phyloP scores from a whole-genome alignment of 208 protist species.

The Herpetomonas muscarum region DNA sequence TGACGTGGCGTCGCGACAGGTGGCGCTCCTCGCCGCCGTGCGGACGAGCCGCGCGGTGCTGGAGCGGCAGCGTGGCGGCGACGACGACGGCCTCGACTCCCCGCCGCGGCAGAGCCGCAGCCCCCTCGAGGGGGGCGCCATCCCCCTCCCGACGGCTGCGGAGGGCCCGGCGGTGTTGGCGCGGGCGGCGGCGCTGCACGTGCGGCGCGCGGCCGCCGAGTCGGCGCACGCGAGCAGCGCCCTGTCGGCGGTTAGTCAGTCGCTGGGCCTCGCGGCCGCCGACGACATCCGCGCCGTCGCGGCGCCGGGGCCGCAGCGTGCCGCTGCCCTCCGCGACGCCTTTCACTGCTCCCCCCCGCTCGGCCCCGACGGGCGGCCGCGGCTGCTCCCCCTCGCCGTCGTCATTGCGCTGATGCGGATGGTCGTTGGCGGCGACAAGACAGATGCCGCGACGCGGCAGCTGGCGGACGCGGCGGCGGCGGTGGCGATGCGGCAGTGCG shows the following conservation, averaged over 20 bases:
- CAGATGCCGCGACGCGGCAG: slow-evolving; percentile 16
- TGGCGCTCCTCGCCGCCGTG: slow-evolving; percentile 33
- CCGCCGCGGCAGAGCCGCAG: background rate
- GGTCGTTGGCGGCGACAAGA: slow-evolving; percentile 17
- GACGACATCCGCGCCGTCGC: slow-evolving; percentile 18
- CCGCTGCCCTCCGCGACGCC: too few species aligned
- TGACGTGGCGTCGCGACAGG: slow-evolving; percentile 29
- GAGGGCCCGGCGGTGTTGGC: too few species aligned
- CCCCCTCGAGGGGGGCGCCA: background rate
- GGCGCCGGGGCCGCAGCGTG: background rate
- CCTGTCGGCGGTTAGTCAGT: background rate
- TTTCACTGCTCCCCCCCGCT: too few species aligned
- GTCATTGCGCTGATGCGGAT: slow-evolving; percentile 26
- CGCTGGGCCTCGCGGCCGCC: slow-evolving; percentile 10
- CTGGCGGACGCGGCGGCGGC: slow-evolving; percentile 51
- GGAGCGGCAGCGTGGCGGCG: background rate
- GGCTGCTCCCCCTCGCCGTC: slow-evolving; percentile 20
- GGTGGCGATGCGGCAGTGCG: slow-evolving; percentile 56
- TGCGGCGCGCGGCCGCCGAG: too few species aligned
- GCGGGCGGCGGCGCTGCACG: too few species aligned
- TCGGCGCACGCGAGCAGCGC: too few species aligned
- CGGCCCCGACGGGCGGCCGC: slow-evolving; percentile 18
- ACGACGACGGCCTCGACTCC: background rate
- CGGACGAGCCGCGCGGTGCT: slow-evolving; percentile 15
- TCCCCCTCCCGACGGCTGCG: too few species aligned